Evolutionary conservation across 208 protist species (phyloP), one percentile per base, ranked within the genome.

Genomic region (Crithidia mellificae): DNA sequence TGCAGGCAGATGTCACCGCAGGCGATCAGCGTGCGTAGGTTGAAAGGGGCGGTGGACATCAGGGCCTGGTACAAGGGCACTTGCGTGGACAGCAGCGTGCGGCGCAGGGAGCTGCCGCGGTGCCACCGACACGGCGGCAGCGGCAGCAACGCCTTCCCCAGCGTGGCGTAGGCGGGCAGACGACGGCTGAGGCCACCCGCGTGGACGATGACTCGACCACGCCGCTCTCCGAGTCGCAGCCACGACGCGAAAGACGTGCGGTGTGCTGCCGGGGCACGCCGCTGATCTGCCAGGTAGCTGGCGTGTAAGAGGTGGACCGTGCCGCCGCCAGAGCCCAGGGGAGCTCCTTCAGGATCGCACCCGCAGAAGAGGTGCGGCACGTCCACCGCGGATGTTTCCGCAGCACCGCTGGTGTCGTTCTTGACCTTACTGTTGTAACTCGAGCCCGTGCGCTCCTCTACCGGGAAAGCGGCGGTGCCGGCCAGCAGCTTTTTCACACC

Each of bases 131-230:
- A 70, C 24, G 71, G 71, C 39, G 78, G 82, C 53, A 84, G 39
- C 14, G 83, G 83, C 63, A 70, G 47, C n/a, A 88, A 73, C 24
- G 73, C 49, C 44, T 88, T 88, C 7, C 83, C 79, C 22, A 69
- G 15, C 8, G 79, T 47, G 14, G 66, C 73, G 51, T 88, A 88
- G 39, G 71, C 68, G 7, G 76, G 83, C 56, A 88, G 68, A 8
- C 79, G 75, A n/a, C 83, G 78, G 55, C 76, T 85, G 39, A 78
- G 72, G 1, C 83, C 83, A 41, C 79, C 83, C 4, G 76, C 76
- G 58, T 83, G 79, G n/a, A 88, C 55, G 36, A 88, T 62, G 34
- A 83, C 64, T 19, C 76, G 81, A 1, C 66, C 61, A 14, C 81
- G 72, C n/a, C 51, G 47, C 38, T 51, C 58, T 56, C 30, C 66